Conservation (phyloP, 2,329 filamentous ascomycete species). For the Truncatella angustata region DNA sequence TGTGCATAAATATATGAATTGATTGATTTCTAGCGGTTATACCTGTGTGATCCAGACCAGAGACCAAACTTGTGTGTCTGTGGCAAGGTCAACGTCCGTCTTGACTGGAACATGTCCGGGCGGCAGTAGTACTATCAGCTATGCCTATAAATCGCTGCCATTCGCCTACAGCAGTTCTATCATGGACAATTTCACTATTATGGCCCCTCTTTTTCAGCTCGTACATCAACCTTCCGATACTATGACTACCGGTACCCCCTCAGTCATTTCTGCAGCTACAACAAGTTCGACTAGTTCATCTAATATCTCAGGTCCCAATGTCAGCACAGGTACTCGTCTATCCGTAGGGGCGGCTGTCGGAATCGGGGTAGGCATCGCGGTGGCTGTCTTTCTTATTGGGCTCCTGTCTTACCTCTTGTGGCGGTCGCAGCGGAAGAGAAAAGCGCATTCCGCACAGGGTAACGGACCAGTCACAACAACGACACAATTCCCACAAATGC, state of each 20-base stretch:
- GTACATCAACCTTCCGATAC: neutral
- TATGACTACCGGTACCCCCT: neutral
- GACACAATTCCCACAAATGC: neutral
- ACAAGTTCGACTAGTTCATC: neutral
- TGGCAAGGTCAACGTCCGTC: neutral
- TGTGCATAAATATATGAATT: neutral
- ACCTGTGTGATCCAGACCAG: neutral
- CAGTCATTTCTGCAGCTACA: neutral
- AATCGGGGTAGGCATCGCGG: neutral
- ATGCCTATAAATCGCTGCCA: neutral
- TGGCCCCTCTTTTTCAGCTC: neutral
- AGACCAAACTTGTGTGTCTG: neutral
- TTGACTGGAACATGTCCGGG: neutral
- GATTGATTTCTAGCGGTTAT: neutral
- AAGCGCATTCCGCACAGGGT: neutral
- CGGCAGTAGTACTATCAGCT: neutral
- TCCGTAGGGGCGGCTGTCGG: neutral
- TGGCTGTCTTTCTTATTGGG: neutral
- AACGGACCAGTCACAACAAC: neutral
- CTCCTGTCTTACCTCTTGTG: constrained; percentile 1
- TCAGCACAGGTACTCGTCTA: neutral
- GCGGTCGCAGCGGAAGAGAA: neutral
- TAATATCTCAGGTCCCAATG: neutral
- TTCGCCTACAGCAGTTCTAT: neutral
- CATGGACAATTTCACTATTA: neutral